Evolutionary conservation across 306 rosid genomes (phyloP).

Genomic region (Alnus glutinosa): DNA sequence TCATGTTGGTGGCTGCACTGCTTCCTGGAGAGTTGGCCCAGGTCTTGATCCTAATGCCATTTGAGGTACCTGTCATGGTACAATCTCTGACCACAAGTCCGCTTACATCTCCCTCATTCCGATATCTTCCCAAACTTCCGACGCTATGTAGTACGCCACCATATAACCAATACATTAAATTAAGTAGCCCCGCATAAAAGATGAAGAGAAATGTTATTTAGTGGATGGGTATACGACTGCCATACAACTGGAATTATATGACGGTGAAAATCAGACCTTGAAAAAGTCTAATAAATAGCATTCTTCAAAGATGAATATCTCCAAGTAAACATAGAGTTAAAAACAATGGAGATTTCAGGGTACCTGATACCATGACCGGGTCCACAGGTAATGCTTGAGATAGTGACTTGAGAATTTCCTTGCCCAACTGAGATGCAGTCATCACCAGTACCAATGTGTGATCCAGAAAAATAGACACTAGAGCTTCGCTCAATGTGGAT

Average conservation of each 20-base stretch:
- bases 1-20: conserved; percentile 51
- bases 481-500: conserved; percentile 53
- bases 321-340: background rate
- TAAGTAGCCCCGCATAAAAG: too few species aligned
- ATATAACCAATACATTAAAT: background rate
- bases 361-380: conserved; percentile 62
- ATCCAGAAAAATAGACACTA: conserved; percentile 28
- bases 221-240: too few species aligned
- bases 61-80: conserved; percentile 41
- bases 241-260: too few species aligned
- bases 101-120: conserved; percentile 43
- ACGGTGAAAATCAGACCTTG: too few species aligned
- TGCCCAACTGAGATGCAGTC: conserved; percentile 55
- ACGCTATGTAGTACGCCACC: conserved; percentile 22
- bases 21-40: conserved; percentile 51
- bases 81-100: conserved; percentile 44
- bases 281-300: too few species aligned
- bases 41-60: conserved; percentile 55
- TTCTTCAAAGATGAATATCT: background rate
- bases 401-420: conserved; percentile 46
- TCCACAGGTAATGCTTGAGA: conserved; percentile 42
- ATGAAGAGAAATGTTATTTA: too few species aligned
- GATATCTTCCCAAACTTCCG: conserved; percentile 55
- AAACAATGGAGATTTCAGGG: background rate
- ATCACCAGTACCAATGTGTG: conserved; percentile 42